Evolutionary conservation across 345 rosid species (phyloP).

Genomic region (Balakata baccata): DNA sequence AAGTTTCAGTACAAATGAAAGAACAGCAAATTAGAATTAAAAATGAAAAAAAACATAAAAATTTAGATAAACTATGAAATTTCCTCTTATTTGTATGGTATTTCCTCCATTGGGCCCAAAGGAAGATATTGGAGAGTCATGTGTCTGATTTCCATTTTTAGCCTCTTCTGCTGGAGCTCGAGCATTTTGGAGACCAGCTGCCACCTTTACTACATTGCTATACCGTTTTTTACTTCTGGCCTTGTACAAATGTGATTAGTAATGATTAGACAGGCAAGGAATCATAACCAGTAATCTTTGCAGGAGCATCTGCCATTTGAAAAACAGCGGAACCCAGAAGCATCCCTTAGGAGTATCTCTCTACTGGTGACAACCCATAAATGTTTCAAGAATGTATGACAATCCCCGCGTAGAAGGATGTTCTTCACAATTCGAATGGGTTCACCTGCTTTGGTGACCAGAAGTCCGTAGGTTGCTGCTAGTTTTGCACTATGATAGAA

Average conservation of each 20-base stretch:
- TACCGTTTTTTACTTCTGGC: conserved; percentile 17
- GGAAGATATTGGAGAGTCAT: conserved; percentile 73
- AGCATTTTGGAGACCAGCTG: conserved; percentile 50
- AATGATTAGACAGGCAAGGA: not conserved
- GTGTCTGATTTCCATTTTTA: conserved; percentile 36
- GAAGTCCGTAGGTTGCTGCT: conserved; percentile 68
- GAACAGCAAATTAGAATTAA: no score
- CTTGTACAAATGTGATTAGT: not conserved
- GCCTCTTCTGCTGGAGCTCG: conserved; percentile 59
- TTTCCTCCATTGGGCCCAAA: conserved; percentile 68
- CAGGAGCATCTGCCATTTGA: conserved; percentile 71
- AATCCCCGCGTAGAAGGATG: conserved; percentile 72
- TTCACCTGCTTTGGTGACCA: conserved; percentile 43
- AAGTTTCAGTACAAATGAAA: no score
- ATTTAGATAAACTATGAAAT: conserved; percentile 53
- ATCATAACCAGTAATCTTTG: conserved; percentile 56
- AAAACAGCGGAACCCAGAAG: conserved; percentile 79
- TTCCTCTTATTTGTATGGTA: no score
- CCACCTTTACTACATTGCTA: conserved; percentile 49
- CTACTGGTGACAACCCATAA: conserved; percentile 54
- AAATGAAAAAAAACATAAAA: not conserved
- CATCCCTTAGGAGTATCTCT: conserved; percentile 63
- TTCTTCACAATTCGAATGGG: conserved; percentile 64
- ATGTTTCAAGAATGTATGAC: conserved; percentile 65
- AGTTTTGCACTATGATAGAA: conserved; percentile 88